These are phyloP conservation scores for Atkinsonella texensis DNA, from an alignment of 2,329 filamentous ascomycete species.

Conservation along the genomic window DNA sequence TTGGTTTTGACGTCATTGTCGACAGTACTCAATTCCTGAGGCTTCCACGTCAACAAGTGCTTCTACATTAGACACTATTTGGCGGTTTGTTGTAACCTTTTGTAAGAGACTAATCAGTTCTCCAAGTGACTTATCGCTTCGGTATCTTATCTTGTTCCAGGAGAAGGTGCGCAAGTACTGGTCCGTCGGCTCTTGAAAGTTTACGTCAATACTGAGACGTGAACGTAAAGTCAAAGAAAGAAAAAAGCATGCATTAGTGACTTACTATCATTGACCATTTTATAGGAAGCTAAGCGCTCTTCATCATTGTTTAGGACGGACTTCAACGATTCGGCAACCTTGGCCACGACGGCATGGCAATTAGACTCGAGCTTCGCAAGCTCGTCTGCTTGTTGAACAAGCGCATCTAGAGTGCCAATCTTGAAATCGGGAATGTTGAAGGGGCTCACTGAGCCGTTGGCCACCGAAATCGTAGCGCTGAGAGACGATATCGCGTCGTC, in stretches of 20 bases:
- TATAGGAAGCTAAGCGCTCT: slow-evolving; percentile 71
- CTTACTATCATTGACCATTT: slow-evolving; percentile 89
- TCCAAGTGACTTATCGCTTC: slow-evolving; percentile 77
- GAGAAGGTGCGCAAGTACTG: slow-evolving; percentile 80
- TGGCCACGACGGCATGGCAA: slow-evolving; percentile 73
- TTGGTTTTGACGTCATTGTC: slow-evolving; percentile 95
- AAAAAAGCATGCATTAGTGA: slow-evolving; percentile 5
- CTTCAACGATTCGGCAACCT: slow-evolving; percentile 77
- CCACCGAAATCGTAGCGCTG: slow-evolving; percentile 56
- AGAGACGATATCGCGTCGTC: slow-evolving; percentile 74
- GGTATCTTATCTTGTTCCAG: slow-evolving; percentile 98
- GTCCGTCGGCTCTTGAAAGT: slow-evolving; percentile 71
- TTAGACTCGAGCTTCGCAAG: slow-evolving; percentile 72
- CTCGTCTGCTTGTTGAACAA: slow-evolving; percentile 95
- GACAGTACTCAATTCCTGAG: slow-evolving; percentile 76
- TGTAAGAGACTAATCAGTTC: slow-evolving; percentile 82
- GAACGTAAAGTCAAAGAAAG: slow-evolving; percentile 11
- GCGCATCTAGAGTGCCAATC: slow-evolving; percentile 87
- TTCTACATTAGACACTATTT: not conserved
- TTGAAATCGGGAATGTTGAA: slow-evolving; percentile 92
- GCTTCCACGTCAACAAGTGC: not conserved
- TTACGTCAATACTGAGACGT: not conserved
- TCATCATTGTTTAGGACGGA: slow-evolving; percentile 76
- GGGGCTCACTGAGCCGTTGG: slow-evolving; percentile 62
- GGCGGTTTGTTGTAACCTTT: slow-evolving; percentile 44